These are phyloP conservation scores for Gaultheria prostrata DNA, from an alignment of 148 eudicot species.

Conservation along the genomic window DNA sequence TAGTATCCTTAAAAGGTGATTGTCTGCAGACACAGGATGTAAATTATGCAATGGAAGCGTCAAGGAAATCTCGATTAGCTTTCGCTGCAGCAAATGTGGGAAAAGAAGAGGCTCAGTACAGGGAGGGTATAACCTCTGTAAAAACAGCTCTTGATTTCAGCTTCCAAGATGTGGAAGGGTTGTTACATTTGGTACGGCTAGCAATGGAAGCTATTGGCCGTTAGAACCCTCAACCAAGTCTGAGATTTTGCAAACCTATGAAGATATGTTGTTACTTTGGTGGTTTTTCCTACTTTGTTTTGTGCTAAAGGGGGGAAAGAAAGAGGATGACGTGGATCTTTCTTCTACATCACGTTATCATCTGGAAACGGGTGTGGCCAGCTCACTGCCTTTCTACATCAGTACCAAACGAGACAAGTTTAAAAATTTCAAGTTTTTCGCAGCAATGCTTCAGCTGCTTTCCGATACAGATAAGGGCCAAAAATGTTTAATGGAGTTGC, in stretches of 20 bases:
- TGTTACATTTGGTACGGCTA: constrained; percentile 75
- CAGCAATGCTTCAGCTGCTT: constrained; percentile 14
- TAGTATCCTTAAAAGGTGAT: constrained; percentile 20
- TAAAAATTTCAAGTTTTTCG: neutral
- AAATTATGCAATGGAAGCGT: constrained; percentile 90
- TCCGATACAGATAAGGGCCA: neutral
- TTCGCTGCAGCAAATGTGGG: constrained; percentile 61
- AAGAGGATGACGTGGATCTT: neutral
- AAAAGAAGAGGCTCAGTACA: constrained; percentile 35
- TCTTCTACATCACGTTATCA: neutral
- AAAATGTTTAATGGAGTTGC: neutral
- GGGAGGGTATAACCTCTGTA: constrained; percentile 51
- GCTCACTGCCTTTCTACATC: constrained; percentile 19
- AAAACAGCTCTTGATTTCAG: constrained; percentile 89
- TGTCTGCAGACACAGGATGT: constrained; percentile 75
- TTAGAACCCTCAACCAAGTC: constrained; percentile 16
- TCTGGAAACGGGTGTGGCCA: constrained; percentile 8
- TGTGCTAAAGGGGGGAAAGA: neutral
- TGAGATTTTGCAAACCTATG: neutral
- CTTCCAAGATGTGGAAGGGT: constrained; percentile 83
- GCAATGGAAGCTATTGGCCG: constrained; percentile 75
- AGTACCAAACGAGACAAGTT: constrained; percentile 11
- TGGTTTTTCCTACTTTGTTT: neutral
- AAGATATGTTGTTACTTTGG: constrained; percentile 2
- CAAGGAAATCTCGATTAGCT: constrained; percentile 76